Evolutionary conservation across 2,329 filamentous ascomycete species (phyloP).

Genomic region (Nannizziopsis barbatae): DNA sequence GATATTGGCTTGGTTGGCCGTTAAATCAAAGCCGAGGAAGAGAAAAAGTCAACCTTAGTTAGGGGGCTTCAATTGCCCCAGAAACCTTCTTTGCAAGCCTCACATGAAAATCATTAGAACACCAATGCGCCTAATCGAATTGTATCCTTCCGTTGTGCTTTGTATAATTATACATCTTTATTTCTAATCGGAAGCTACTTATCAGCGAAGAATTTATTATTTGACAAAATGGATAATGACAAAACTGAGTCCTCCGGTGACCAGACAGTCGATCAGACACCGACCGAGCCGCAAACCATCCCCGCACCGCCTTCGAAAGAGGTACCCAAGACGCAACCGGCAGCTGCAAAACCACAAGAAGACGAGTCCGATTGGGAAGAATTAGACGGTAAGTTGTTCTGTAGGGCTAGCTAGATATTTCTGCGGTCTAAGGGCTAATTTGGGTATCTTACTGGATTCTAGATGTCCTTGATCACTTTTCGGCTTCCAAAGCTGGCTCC

Average conservation of each 20-base stretch:
- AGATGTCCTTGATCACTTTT: slow-evolving; percentile 93
- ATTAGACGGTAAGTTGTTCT: slow-evolving; percentile 56
- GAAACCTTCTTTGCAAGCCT: too few relatives aligned
- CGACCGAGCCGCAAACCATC: not conserved
- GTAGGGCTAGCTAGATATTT: not conserved
- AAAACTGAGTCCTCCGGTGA: not conserved
- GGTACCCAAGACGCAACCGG: slow-evolving; percentile 1
- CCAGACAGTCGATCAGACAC: not conserved
- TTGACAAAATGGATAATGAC: slow-evolving; percentile 2
- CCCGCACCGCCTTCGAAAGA: slow-evolving; percentile 2
- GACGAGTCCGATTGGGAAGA: slow-evolving; percentile 92
- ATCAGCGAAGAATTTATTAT: not conserved
- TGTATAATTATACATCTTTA: too few relatives aligned
- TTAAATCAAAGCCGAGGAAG: too few relatives aligned
- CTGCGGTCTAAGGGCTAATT: not conserved
- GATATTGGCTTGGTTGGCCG: too few relatives aligned
- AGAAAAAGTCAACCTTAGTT: too few relatives aligned
- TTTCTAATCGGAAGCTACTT: too few relatives aligned
- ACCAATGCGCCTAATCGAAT: too few relatives aligned
- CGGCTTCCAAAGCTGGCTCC: slow-evolving; percentile 40
- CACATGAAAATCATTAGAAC: too few relatives aligned
- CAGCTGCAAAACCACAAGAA: slow-evolving; percentile 35
- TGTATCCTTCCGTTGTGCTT: too few relatives aligned
- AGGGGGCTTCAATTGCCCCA: too few relatives aligned
- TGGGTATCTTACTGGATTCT: not conserved